Percentiles rank a stretch among this genome's conserved stretches.
Evolutionary conservation across 2,329 filamentous ascomycete species (phyloP).

Genomic region (Cercospora sesami): DNA sequence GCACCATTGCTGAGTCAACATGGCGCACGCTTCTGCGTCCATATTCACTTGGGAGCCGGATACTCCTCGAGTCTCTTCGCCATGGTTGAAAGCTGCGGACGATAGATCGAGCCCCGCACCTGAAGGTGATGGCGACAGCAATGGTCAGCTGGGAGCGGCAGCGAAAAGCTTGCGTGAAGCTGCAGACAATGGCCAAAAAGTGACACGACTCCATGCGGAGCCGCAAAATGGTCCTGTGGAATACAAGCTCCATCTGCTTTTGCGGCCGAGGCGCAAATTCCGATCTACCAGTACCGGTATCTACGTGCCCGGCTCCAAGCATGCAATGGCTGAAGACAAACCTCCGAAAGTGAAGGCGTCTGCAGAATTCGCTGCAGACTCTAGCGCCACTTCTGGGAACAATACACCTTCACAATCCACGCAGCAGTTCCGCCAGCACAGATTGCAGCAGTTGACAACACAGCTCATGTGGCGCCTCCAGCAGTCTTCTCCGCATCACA

Average conservation of each 20-base stretch:
- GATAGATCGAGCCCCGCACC: slow-evolving; percentile 5
- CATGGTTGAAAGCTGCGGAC: slow-evolving; percentile 64
- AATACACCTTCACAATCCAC: slow-evolving; percentile 40
- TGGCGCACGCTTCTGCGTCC: slow-evolving; percentile 65
- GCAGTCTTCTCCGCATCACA: slow-evolving; percentile 89
- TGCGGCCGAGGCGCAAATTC: slow-evolving; percentile 75
- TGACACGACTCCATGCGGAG: slow-evolving; percentile 80
- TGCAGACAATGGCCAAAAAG: slow-evolving; percentile 32
- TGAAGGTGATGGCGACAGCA: not conserved
- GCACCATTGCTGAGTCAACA: not conserved
- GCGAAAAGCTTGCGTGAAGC: slow-evolving; percentile 18
- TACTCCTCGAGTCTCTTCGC: slow-evolving; percentile 82
- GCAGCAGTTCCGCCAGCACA: slow-evolving; percentile 73
- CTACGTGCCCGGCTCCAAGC: slow-evolving; percentile 54
- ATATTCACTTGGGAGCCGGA: slow-evolving; percentile 95
- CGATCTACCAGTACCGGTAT: slow-evolving; percentile 66
- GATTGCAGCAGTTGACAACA: slow-evolving; percentile 88
- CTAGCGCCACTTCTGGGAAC: slow-evolving; percentile 21
- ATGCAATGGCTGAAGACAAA: slow-evolving; percentile 40
- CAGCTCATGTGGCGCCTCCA: slow-evolving; percentile 93
- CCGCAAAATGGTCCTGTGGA: slow-evolving; percentile 93
- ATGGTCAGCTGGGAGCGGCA: slow-evolving; percentile 8
- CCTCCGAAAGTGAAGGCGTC: slow-evolving; percentile 33
- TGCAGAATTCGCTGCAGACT: slow-evolving; percentile 28
- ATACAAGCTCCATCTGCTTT: slow-evolving; percentile 89